phyloP scores from a whole-genome alignment of 345 rosid species.

The Eucalyptus virginea region DNA sequence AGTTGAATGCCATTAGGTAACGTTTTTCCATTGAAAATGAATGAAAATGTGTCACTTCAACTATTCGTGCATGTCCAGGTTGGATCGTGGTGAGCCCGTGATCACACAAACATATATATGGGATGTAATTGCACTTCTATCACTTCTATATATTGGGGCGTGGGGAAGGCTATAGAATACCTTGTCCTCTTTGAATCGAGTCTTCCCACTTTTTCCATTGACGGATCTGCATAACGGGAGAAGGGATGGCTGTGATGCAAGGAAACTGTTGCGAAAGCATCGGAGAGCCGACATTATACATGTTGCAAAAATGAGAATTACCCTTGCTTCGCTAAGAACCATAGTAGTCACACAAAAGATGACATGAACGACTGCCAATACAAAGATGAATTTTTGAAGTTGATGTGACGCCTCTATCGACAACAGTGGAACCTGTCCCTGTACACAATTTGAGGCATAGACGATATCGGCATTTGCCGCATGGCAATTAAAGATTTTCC shows the following conservation, averaged over 20 bases:
- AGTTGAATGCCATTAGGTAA: not conserved
- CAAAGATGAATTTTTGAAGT: constrained; percentile 82
- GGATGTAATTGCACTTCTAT: not conserved
- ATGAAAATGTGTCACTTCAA: not conserved
- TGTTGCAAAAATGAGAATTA: not conserved
- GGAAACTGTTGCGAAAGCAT: not conserved
- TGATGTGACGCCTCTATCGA: constrained; percentile 78
- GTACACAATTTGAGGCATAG: not conserved
- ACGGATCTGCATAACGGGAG: constrained; percentile 29
- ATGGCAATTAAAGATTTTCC: not conserved
- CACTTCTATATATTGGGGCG: not conserved
- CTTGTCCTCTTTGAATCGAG: not conserved
- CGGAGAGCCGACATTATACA: not conserved
- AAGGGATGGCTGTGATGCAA: not conserved
- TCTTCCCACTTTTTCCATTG: constrained; percentile 87
- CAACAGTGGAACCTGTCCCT: constrained; percentile 62
- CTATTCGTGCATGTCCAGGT: not conserved
- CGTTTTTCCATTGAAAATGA: not conserved
- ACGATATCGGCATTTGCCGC: not conserved
- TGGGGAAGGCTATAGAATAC: not conserved
- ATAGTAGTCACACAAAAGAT: constrained; percentile 63
- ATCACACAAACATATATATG: not conserved
- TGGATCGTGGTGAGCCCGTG: not conserved
- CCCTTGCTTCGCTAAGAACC: constrained; percentile 76
- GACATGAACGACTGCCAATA: constrained; percentile 70